Base-by-base conservation (phyloP, 176 grass and related monocot genomes). In the Rhipidocladum racemiflorum region DNA sequence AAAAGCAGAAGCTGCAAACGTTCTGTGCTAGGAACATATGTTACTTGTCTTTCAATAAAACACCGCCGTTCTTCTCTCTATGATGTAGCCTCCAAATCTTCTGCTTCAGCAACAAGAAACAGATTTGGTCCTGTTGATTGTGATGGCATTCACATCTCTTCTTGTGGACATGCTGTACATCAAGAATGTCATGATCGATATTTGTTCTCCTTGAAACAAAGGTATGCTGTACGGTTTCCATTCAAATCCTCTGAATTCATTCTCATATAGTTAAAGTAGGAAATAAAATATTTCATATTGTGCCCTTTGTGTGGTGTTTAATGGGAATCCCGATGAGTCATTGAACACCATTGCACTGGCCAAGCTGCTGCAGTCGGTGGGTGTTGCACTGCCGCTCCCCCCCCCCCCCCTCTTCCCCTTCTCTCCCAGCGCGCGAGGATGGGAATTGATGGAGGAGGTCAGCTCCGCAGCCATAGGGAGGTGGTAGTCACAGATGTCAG, bases 111-210 rank as follows among this genome's bases (percentile, higher is more conserved):
- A 25, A 81, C 61, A 78, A 83, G 71, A 55, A 91, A 85, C 72
- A 84, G 83, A 80, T 99, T 99, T 87, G 87, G 97, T 46, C 93
- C 97, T 4, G 54, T 57, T 42, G 87, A 94, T 85, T 96, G 97
- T 90, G 91, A 99, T 85, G 97, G 97, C 75, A 88, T 99, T 61
- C 93, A 96, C 75, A 93, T 99, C 72, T 96, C 93, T 46, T 93
- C 97, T 60, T 99, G 97, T 68, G 97, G 97, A 29, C 97, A 99
- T 87, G 93, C 91, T 74, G 97, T 99, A 54, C 97, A 99, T 88
- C 97, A 96, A 59, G 97, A 99, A 80, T 99, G 97, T 38, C 87
- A 96, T 78, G 97, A 96, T 63, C 77, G 97, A 69, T 99, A 99
- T 86, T 78, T 96, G 12, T 94, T 91, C 38, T 99, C 97, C 73